A percentile compares a stretch with the other conserved stretches of the same genome.
phyloP scores from a whole-genome alignment of 179 eudicot genomes.

The Beta macrorhiza region DNA sequence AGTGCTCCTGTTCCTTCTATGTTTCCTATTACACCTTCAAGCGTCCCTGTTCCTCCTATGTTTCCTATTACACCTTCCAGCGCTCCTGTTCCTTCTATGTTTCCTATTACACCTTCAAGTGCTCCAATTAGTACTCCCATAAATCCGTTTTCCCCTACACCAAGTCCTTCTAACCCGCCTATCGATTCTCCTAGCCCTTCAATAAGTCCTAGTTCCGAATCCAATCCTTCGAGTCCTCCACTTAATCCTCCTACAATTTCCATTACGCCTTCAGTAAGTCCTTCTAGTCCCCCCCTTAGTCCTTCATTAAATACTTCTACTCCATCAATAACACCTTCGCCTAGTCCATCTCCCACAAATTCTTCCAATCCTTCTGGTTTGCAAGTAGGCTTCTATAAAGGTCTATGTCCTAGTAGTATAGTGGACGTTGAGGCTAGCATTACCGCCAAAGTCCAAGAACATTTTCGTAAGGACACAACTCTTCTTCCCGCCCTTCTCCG shows the following conservation, averaged over 20 bases:
- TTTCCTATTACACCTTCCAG: too few relatives aligned
- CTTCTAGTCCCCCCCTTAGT: not conserved
- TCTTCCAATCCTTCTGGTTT: not conserved
- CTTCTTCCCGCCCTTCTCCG: slow-evolving; percentile 48
- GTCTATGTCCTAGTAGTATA: not conserved
- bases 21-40: too few relatives aligned
- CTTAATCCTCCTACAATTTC: not conserved
- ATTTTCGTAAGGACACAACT: slow-evolving; percentile 17
- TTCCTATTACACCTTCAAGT: too few relatives aligned
- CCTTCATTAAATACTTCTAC: not conserved
- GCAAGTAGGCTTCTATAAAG: slow-evolving; percentile 13
- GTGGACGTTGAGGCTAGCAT: slow-evolving; percentile 16
- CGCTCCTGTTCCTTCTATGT: too few relatives aligned
- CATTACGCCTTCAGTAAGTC: not conserved
- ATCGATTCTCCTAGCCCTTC: not conserved
- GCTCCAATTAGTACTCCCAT: too few relatives aligned
- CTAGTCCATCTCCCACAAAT: not conserved
- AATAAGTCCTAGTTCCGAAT: too few relatives aligned
- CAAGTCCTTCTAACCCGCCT: not conserved
- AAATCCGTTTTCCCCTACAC: not conserved
- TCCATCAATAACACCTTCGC: not conserved
- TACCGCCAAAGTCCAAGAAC: not conserved
- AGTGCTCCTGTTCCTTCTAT: too few relatives aligned
- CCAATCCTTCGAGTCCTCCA: not conserved
- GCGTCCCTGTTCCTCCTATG: too few relatives aligned